Base-by-base conservation (phyloP, 768 basidiomycete species). In the Rhodosporidiobolus odoratus region DNA sequence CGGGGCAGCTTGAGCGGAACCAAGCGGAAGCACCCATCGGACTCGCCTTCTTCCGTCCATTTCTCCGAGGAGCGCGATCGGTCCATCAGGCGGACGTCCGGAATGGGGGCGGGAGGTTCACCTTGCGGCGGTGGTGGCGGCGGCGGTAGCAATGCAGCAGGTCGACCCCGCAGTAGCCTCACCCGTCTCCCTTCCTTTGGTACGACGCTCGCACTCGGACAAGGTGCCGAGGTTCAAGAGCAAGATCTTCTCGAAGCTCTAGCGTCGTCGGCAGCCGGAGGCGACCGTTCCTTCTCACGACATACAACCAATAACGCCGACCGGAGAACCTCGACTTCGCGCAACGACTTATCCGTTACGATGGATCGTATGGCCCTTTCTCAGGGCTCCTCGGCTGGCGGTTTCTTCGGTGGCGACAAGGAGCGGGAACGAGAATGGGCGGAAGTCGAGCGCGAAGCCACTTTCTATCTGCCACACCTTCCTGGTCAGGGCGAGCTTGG, bases 361-460 rank as follows among this genome's bases (percentile, higher is more conserved):
- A 81, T 89, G 82, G 87, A 89, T 75, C 83, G 87, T 48, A 87
- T 89, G 87, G 86, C 82, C 23, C 81, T 88, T 10, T 62, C 60
- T 4, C 69, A 71, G 61, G 60, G 60, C 8, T 57, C 53, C 6
- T 59, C 56, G 12, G 47, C 52, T 17, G 69, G 62, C 66, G 82
- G 1, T 76, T 80, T 17, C 81, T 72, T 79, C 21, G 67, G 82
- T 1, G 76, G 81, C 19, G 81, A 41, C 48, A 41, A 17, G 53
- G 54, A 37, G 21, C 40, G 27, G 64, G 57, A 47, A 2, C 3
- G 19, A 50, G 57, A 57, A 32, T 48, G 38, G 63, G 30, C 37
- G 70, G 67, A 32, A 50, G 60, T 50, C 66, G 66, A 59, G 38
- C 47, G 63, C 37, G 72, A 64, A 41, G 66, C 34, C 48, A 60